These are phyloP conservation scores for Sugiyamaella chiloensis DNA, from an alignment of 805 yeast genomes.

Conservation along the genomic window DNA sequence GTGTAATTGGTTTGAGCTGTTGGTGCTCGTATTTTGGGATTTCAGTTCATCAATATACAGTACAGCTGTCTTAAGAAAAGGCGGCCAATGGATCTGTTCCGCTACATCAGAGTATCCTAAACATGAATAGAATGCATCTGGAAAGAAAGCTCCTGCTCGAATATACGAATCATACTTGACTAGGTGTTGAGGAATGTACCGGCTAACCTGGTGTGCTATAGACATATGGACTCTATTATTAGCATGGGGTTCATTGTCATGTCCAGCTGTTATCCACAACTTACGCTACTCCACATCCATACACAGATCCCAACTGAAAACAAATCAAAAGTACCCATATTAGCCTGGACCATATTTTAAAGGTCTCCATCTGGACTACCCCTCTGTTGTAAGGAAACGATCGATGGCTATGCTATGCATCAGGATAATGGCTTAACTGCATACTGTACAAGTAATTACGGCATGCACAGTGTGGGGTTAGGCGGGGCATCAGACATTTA, in stretches of 20 bases:
- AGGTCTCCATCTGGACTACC: too few relatives aligned
- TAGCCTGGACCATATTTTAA: too few relatives aligned
- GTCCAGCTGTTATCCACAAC: too few relatives aligned
- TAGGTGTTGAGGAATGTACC: slow-evolving; percentile 17
- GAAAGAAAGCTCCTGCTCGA: slow-evolving; percentile 63
- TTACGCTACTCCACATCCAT: slow-evolving; percentile 9
- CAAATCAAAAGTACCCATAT: too few relatives aligned
- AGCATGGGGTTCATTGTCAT: too few relatives aligned
- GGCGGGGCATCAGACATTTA: too few relatives aligned
- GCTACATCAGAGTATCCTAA: slow-evolving; percentile 49
- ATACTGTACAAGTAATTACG: too few relatives aligned
- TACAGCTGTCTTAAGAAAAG: slow-evolving; percentile 50
- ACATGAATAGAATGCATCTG: slow-evolving; percentile 67
- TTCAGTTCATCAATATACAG: slow-evolving; percentile 37
- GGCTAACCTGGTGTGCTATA: slow-evolving; percentile 13
- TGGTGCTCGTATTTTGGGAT: not conserved
- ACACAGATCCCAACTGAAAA: too few relatives aligned
- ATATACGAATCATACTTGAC: slow-evolving; percentile 7
- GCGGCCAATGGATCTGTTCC: slow-evolving; percentile 71
- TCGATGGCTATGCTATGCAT: too few relatives aligned
- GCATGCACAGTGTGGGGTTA: too few relatives aligned
- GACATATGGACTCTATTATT: slow-evolving; percentile 21
- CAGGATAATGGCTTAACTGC: too few relatives aligned
- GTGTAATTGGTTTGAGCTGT: not conserved
- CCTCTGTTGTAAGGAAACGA: too few relatives aligned